A percentile compares a stretch with the other conserved stretches of the same genome.
phyloP scores from a whole-genome alignment of 352 stramenopile species.

The Thalassiosira livingstoniorum region DNA sequence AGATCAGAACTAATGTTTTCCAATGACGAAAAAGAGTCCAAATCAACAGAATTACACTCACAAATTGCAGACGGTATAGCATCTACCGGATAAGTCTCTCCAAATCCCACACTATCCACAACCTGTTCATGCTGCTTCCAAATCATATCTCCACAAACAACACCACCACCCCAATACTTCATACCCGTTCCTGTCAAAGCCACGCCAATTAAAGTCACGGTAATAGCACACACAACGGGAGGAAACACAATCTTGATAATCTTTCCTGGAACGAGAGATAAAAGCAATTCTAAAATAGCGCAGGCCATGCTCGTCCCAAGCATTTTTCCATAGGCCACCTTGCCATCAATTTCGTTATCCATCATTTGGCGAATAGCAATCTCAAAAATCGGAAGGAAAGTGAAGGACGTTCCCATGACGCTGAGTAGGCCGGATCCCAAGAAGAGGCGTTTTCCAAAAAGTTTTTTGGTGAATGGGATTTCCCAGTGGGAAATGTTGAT shows the following conservation, averaged over 20 bases:
- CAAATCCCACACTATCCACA: constrained; percentile 21
- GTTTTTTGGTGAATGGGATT: constrained; percentile 68
- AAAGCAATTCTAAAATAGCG: constrained; percentile 67
- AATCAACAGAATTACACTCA: no score
- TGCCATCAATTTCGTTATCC: constrained; percentile 55
- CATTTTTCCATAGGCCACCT: constrained; percentile 80
- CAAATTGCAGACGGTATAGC: constrained; percentile 20
- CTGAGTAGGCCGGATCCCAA: constrained; percentile 77
- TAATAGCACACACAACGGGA: constrained; percentile 74
- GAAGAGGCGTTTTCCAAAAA: constrained; percentile 62
- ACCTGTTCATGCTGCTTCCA: constrained; percentile 75
- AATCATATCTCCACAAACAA: constrained; percentile 81
- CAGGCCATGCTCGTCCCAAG: constrained; percentile 80
- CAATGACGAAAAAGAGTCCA: background rate
- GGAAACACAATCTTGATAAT: constrained; percentile 75
- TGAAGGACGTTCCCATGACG: constrained; percentile 84
- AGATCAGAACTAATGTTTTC: background rate
- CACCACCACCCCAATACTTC: constrained; percentile 85
- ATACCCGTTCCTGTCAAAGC: constrained; percentile 79
- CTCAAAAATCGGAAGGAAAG: constrained; percentile 84
- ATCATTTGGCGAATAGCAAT: constrained; percentile 79
- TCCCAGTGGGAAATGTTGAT: constrained; percentile 71
- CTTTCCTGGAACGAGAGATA: constrained; percentile 66
- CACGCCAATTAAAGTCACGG: constrained; percentile 82
- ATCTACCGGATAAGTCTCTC: constrained; percentile 4